Base-by-base conservation (phyloP, 2,329 filamentous ascomycete genomes). In the Cytospora leucostoma region DNA sequence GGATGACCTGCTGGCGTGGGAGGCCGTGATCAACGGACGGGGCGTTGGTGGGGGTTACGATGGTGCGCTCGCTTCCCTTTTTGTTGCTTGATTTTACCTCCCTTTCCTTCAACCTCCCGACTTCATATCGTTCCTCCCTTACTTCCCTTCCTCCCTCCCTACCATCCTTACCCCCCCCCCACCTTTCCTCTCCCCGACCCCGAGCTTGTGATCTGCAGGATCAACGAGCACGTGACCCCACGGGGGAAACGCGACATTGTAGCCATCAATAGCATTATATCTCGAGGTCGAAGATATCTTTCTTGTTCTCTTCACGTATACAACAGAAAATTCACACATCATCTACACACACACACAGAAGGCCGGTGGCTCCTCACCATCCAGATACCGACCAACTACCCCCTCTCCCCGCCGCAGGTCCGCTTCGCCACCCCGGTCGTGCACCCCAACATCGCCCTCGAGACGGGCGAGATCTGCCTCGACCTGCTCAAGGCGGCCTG, bases 381-480 rank as follows among this genome's bases (percentile, higher is more conserved):
- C 75, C 74, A 80, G 57, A 84, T 98, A 71, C 93, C 95, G 0
- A 69, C 84, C 0, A 85, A 84, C 49, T 98, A 99, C 77, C 95
- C 95, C 3, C 82, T 90, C 63, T 77, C 84, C 1, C 89, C 95
- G 1, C 95, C 95, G 1, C 83, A 80, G 49, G 88, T 99, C 68
- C 81, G 78, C 63, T 99, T 99, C 79, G 79, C 82, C n/a, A 99
- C 93, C 40, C 86, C 87, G 66, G 87, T 96, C 68, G 90, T 92
- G 71, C 93, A 97, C 79, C 88, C 93, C 55, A 97, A 97, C 76
- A 87, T 87, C 37, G 80, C 81, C 59, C 80, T 84, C 67, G 70
- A 82, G 69, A 93, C 87, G 2, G 95, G 95, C 69, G 93, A 97
- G 77, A 95, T 99, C 73, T 99, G 95, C 75, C 86, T 98, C 34